A percentile compares a stretch with the other conserved stretches of the same genome.
These are phyloP conservation scores for Byssothecium circinans DNA, from an alignment of 2,329 filamentous ascomycete genomes.

Conservation along the genomic window DNA sequence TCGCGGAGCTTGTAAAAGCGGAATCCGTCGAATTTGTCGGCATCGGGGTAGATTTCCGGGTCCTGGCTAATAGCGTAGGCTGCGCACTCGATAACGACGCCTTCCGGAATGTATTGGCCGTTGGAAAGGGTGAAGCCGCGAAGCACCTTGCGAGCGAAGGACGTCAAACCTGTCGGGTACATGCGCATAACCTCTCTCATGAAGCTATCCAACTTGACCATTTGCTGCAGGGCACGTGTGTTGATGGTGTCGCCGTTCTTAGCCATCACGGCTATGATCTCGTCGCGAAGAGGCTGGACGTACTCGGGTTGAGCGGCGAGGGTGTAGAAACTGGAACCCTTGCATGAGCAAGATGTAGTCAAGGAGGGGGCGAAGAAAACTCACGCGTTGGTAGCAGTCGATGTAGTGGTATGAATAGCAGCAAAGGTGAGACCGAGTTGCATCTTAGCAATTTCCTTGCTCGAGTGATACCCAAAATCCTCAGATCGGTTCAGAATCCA, in stretches of 20 bases:
- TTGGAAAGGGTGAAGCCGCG: constrained; percentile 57
- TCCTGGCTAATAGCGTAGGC: constrained; percentile 32
- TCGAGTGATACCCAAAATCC: constrained; percentile 12
- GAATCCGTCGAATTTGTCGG: constrained; percentile 35
- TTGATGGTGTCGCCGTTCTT: constrained; percentile 38
- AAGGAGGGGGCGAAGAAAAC: background rate
- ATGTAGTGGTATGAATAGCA: constrained; percentile 35
- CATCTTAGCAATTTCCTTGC: constrained; percentile 9
- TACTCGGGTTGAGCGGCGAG: constrained; percentile 43
- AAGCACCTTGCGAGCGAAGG: constrained; percentile 56
- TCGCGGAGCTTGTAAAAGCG: constrained; percentile 34
- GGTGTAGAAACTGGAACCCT: constrained; percentile 30
- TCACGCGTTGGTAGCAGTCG: constrained; percentile 27
- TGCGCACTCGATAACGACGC: constrained; percentile 37
- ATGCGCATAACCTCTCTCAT: constrained; percentile 40
- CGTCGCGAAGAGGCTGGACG: constrained; percentile 45
- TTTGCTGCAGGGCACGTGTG: constrained; percentile 32
- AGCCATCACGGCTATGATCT: constrained; percentile 45
- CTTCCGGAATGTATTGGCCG: constrained; percentile 51
- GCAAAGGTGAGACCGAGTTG: constrained; percentile 35
- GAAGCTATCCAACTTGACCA: constrained; percentile 42
- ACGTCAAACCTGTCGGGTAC: constrained; percentile 31
- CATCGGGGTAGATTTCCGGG: constrained; percentile 22
- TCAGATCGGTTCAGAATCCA: constrained; percentile 36
- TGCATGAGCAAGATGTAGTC: background rate